Base-by-base conservation (phyloP, 768 basidiomycete genomes). In the Tylopilus balloui region DNA sequence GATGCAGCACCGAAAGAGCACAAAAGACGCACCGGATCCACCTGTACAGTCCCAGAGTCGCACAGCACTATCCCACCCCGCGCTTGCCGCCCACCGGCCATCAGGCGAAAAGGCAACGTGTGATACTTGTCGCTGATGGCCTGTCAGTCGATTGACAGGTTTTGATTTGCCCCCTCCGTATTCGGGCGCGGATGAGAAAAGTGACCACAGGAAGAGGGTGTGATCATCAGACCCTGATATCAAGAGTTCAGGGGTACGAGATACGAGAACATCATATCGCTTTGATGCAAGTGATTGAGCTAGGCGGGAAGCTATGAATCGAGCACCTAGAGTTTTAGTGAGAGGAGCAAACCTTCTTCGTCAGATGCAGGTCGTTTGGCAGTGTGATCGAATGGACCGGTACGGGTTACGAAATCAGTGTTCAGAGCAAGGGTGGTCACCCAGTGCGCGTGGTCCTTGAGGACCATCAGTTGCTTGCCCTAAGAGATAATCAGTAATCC, bases 391-490 rank as follows among this genome's bases (percentile, higher is more conserved):
- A 88, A 98, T 0, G 95, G 93, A 0, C 95, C 95, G 0, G 95
- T 97, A 20, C 94, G 84, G 4, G 96, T 77, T 23, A 95, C 82
- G 61, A 94, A 96, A 64, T 99, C 95, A 10, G 94, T 94, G 67
- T 93, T 95, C 47, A 97, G 76, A 4, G 96, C 84, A 37, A 99
- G 80, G 0, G 94, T 98, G 17, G 94, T 99, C 8, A 99, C 96
- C 95, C 94, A 98, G 62, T 99, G 96, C 0, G 93, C 96, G 59
- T 99, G 95, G 53, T 97, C 93, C 66, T 90, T 92, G 23, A 98
- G 72, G 0, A 85, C 84, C 59, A 94, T 79, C 31, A 97, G 72
- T 23, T 83, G 80, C 66, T 81, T 86, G 1, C 94, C 95, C 87
- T 94, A 57, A n/a, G 40, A 45, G 15, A 42, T 41, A 19, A 46